phyloP scores from a whole-genome alignment of 1,139 yeast genomes.

The Hyphopichia fennica region DNA sequence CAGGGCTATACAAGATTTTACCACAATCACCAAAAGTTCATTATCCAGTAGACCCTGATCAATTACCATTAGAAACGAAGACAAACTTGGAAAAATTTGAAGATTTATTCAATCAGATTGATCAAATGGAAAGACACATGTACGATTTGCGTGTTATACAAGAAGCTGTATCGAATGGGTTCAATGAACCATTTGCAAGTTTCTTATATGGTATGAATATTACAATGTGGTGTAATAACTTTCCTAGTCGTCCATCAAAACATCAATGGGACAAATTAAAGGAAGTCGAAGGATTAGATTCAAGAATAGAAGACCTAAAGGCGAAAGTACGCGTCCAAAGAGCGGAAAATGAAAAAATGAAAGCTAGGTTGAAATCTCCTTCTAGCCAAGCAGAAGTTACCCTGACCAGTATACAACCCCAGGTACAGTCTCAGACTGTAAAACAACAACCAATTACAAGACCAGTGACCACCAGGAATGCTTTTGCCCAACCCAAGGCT shows the following conservation, averaged over 20 bases:
- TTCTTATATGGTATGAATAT: conserved; percentile 61
- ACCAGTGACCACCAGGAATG: not conserved
- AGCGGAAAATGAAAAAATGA: conserved; percentile 27
- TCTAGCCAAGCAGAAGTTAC: conserved; percentile 3
- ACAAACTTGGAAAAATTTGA: conserved; percentile 33
- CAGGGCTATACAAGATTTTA: conserved; percentile 38
- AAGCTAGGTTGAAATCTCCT: conserved; percentile 17
- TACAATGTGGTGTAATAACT: conserved; percentile 68
- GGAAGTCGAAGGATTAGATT: conserved; percentile 25
- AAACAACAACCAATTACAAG: not conserved
- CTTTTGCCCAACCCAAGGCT: not conserved
- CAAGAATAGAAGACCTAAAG: conserved; percentile 21
- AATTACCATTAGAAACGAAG: conserved; percentile 37
- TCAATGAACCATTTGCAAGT: conserved; percentile 65
- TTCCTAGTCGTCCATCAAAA: conserved; percentile 43
- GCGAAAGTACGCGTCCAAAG: conserved; percentile 22
- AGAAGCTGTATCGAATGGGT: conserved; percentile 46
- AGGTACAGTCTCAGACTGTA: too few relatives aligned
- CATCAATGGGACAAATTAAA: conserved; percentile 35
- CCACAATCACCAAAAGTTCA: conserved; percentile 45
- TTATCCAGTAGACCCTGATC: conserved; percentile 41
- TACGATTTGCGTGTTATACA: conserved; percentile 48
- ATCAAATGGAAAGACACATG: conserved; percentile 51
- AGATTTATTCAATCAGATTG: conserved; percentile 53
- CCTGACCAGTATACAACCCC: too few relatives aligned